Evolutionary conservation across 2,329 filamentous ascomycete genomes (phyloP).

Genomic region (Coniella vitis): DNA sequence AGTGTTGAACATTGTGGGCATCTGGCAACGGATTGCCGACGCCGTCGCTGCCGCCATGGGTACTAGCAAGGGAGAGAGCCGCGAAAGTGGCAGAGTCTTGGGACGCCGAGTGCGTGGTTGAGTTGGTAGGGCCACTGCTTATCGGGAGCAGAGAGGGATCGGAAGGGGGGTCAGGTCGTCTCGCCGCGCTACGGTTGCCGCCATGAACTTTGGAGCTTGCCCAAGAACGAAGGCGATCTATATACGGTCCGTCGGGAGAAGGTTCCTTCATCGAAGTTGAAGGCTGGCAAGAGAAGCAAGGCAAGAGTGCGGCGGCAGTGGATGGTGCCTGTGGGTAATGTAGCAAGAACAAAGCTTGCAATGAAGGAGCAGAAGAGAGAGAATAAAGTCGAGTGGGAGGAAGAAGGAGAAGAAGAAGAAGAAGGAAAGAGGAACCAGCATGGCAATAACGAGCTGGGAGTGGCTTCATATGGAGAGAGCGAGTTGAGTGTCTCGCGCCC

Average conservation of each 20-base stretch:
- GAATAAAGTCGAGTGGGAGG: not conserved
- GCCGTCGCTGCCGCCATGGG: slow-evolving; percentile 18
- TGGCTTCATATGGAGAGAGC: not conserved
- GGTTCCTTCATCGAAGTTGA: slow-evolving; percentile 57
- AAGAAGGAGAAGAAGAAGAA: not conserved
- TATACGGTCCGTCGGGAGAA: slow-evolving; percentile 45
- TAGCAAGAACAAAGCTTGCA: not conserved
- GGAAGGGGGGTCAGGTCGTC: slow-evolving; percentile 33
- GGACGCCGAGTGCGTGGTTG: slow-evolving; percentile 17
- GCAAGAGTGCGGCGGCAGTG: slow-evolving; percentile 4
- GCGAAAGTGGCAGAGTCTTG: slow-evolving; percentile 15
- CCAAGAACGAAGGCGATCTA: slow-evolving; percentile 52
- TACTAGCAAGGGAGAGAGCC: slow-evolving; percentile 5
- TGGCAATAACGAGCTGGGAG: not conserved
- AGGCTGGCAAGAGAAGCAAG: slow-evolving; percentile 11
- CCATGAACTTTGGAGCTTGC: slow-evolving; percentile 49
- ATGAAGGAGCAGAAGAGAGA: not conserved
- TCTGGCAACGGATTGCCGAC: slow-evolving; percentile 3
- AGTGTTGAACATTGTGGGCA: slow-evolving; percentile 5
- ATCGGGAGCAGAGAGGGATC: slow-evolving; percentile 32
- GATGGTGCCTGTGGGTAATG: not conserved
- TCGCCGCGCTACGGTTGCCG: slow-evolving; percentile 32
- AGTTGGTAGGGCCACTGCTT: slow-evolving; percentile 25
- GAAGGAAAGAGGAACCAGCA: not conserved
- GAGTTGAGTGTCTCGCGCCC: too few species aligned